Evolutionary conservation across 805 yeast species (phyloP), one percentile per base, ranked within the genome.

Genomic region (Nakazawaea holstii): DNA sequence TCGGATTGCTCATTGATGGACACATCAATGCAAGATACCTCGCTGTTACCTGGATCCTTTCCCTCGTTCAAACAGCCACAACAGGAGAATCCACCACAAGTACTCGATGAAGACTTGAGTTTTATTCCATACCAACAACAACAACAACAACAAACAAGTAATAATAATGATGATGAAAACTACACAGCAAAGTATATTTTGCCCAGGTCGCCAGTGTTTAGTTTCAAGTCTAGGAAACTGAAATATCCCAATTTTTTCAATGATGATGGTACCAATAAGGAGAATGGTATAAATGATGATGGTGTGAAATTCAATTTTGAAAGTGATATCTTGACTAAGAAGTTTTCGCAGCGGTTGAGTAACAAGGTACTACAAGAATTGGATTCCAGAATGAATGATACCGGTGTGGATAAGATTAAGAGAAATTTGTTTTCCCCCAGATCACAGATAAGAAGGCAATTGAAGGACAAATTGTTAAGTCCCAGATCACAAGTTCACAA

Each of bases 291-390:
- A 20, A 20, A 20, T 20, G 24, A 59, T n/a, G 59, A 59, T 38
- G 60, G 39, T 58, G 61, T 64, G 62, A 64, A 31, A 52, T 53
- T n/a, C 45, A 24, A 37, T 11, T 41, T 73, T 73, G 3, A 72
- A 64, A 49, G 67, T 67, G 57, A 45, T 6, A n/a, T 77, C 62
- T 64, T 72, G 43, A 62, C 67, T 14, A 69, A 69, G 46, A 69
- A 78, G 43, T 77, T 74, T 59, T 75, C 82, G 1, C 67, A 74
- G 47, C 67, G 65, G 40, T 64, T 76, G 36, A 70, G 74, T 26
- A 65, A 66, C 39, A 72, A 69, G 39, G 80, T 76, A 10, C 52
- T 76, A 45, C 61, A 59, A 39, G 80, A 76, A 51, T 62, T 76
- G 51, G 71, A 69, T 46, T 55, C 61, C 29, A 57, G 79, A 41